A percentile compares a stretch with the other conserved stretches of the same genome.
phyloP scores from a whole-genome alignment of 148 eudicot genomes.

The Polygonum aviculare region DNA sequence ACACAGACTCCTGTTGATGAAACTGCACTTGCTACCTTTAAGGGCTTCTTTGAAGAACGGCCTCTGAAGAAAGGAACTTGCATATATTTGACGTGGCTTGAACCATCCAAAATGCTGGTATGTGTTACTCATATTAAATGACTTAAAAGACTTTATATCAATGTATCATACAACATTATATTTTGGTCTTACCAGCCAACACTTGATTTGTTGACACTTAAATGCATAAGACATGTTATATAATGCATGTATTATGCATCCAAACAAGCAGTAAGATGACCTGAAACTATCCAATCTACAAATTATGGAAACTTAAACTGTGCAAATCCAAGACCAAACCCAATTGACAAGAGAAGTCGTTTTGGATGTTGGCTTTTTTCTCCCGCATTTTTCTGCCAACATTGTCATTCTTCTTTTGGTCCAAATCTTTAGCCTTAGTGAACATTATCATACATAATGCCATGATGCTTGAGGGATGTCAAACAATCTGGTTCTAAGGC shows the following conservation, averaged over 20 bases:
- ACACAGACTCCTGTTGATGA: slow-evolving; percentile 49
- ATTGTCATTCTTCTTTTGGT: too few relatives aligned
- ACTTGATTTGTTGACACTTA: too few relatives aligned
- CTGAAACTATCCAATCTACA: neutral
- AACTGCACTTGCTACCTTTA: slow-evolving; percentile 61
- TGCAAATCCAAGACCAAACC: neutral
- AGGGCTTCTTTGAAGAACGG: slow-evolving; percentile 51
- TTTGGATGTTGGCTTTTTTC: neutral
- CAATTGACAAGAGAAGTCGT: neutral
- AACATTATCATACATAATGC: neutral
- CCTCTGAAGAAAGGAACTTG: slow-evolving; percentile 75
- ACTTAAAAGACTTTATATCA: too few relatives aligned
- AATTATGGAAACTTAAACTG: neutral
- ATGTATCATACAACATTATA: too few relatives aligned
- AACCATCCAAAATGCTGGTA: slow-evolving; percentile 74
- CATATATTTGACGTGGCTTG: slow-evolving; percentile 76
- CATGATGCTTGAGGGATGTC: neutral
- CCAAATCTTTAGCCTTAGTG: too few relatives aligned
- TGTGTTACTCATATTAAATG: slow-evolving; percentile 15
- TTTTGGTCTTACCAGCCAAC: too few relatives aligned
- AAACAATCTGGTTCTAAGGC: neutral
- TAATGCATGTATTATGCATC: too few relatives aligned
- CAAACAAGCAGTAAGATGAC: neutral
- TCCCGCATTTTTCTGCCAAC: too few relatives aligned
- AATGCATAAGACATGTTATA: too few relatives aligned